A percentile compares a stretch with the other conserved stretches of the same genome.
These are phyloP conservation scores for Exsudoporus frostii DNA, from an alignment of 768 basidiomycete genomes.

Conservation along the genomic window DNA sequence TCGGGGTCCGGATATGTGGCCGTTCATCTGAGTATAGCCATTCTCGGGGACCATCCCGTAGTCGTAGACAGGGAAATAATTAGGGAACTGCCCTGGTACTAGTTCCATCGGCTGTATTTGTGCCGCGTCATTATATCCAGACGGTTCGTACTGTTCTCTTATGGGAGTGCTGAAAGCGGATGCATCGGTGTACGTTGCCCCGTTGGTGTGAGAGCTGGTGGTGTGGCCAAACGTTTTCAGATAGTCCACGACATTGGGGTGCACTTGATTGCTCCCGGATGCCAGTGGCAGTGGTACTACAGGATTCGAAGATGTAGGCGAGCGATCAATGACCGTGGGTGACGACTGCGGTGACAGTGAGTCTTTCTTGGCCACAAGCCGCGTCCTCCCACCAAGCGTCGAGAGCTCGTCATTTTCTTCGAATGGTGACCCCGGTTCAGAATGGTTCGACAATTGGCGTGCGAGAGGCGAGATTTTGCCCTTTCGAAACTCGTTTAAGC, in stretches of 20 bases:
- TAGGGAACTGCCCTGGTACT: slow-evolving; percentile 46
- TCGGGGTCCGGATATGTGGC: slow-evolving; percentile 33
- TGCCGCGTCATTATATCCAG: slow-evolving; percentile 19
- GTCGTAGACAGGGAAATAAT: slow-evolving; percentile 76
- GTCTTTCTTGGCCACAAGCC: slow-evolving; percentile 61
- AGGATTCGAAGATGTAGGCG: slow-evolving; percentile 69
- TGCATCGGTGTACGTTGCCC: slow-evolving; percentile 23
- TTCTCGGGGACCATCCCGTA: slow-evolving; percentile 43
- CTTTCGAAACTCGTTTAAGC: slow-evolving; percentile 59
- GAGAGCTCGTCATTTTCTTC: slow-evolving; percentile 63
- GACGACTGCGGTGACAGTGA: slow-evolving; percentile 49
- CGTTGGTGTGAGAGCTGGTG: slow-evolving; percentile 16
- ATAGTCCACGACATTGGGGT: slow-evolving; percentile 67
- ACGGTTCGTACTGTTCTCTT: slow-evolving; percentile 24
- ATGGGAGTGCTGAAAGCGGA: slow-evolving; percentile 26
- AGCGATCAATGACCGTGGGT: slow-evolving; percentile 48
- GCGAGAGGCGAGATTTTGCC: slow-evolving; percentile 48
- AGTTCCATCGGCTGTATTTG: slow-evolving; percentile 33
- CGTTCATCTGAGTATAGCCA: slow-evolving; percentile 39
- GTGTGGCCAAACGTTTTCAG: slow-evolving; percentile 54
- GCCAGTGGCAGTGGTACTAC: slow-evolving; percentile 68
- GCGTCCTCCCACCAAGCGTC: slow-evolving; percentile 62
- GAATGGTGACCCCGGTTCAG: slow-evolving; percentile 42
- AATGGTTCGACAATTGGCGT: slow-evolving; percentile 31
- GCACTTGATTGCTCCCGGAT: slow-evolving; percentile 47